Evolutionary conservation across 345 rosid species (phyloP).

Genomic region (Citrus hindsii): DNA sequence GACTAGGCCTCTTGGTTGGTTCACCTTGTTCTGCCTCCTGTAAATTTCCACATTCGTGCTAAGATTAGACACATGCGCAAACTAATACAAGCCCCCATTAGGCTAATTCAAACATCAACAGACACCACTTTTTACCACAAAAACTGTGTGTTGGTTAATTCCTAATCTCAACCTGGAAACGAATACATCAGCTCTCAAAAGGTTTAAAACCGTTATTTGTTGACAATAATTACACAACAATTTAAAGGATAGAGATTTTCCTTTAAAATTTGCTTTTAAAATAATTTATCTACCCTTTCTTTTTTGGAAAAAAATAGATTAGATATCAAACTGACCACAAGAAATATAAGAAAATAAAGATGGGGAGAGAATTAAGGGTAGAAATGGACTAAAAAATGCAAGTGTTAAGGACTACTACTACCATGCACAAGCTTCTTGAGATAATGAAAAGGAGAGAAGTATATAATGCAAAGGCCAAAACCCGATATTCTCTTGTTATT

Average conservation of each 20-base stretch:
- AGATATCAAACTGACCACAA: background rate
- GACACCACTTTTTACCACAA: background rate
- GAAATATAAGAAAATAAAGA: background rate
- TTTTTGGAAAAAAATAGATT: background rate
- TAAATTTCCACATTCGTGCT: constrained; percentile 5
- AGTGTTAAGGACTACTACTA: background rate
- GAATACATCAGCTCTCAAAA: background rate
- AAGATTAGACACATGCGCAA: background rate
- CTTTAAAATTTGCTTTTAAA: background rate
- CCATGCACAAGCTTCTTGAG: background rate
- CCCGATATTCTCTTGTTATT: background rate
- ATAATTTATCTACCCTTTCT: background rate
- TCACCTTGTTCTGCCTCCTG: constrained; percentile 43
- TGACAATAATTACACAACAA: background rate
- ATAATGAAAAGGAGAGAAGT: background rate
- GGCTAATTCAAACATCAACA: background rate
- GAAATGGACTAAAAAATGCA: background rate
- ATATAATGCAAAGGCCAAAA: background rate
- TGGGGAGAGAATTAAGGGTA: background rate
- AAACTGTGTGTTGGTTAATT: background rate
- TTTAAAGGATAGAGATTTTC: background rate
- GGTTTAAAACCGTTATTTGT: background rate
- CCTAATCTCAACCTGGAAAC: background rate
- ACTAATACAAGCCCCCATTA: background rate
- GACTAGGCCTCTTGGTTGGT: constrained; percentile 54